Evolutionary conservation across 2,329 filamentous ascomycete genomes (phyloP), one percentile per base, ranked within the genome.

Genomic region (Lizonia empirigonia): DNA sequence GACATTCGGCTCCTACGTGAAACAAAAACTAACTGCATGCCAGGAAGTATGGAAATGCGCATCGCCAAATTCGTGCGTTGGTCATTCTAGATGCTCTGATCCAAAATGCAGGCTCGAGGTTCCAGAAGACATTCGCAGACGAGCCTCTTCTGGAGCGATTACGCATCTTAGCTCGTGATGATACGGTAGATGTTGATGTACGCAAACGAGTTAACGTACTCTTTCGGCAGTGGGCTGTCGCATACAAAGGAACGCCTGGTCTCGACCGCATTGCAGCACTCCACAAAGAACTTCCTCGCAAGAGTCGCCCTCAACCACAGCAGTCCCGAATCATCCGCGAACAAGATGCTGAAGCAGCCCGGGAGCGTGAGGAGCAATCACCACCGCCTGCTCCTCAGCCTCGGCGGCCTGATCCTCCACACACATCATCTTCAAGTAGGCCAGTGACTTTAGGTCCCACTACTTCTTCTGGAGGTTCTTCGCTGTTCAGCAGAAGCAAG

Each of bases 11-110:
- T 55, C 10, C 36, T 26, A 15, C 4, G 46, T 36, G 32, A 24
- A 22, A 16, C 29, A 23, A n/a, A 16, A 23, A 52, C 59, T 71
- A 41, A 71, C 36, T 7, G n/a, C 1, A 19, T 1, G 9, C 5
- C 34, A 87, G 85, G 29, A 99, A 99, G 78, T 97, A 99, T 75
- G 94, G 94, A 64, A 96, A 86, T 67, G 82, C 90, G n/a, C 93
- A 97, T 74, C 88, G 91, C 40, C 94, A 99, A 74, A 81, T 97
- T 26, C 85, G 94, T 53, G 89, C 94, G 27, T 82, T 99, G 18
- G 88, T 89, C 9, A 87, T 99, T 40, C 83, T 99, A 2, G 94
- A 99, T 71, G 92, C 90, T 33, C 81, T 99, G 30, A 94, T 99
- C 54, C 90, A 97, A 69, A 99, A 99, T 76, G 92, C 91, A 2